Base-by-base conservation (phyloP, 1,139 yeast genomes). In the Taphrina deformans region DNA sequence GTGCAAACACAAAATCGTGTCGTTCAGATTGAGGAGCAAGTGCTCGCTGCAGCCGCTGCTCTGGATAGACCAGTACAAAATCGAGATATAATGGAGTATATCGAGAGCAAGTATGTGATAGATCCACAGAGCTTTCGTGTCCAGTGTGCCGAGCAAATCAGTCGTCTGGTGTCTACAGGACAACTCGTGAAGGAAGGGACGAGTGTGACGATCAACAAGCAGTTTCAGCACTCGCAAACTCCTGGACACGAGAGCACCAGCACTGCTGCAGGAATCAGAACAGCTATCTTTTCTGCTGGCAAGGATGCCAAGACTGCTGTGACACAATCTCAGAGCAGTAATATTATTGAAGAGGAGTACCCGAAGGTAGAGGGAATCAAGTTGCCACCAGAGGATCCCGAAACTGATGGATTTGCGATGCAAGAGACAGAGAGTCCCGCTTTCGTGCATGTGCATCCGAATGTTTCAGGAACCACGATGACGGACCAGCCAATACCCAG, bases 341-440 rank as follows among this genome's bases (percentile, higher is more conserved):
- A 29, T 31, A 18, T 3, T 16, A 24, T 38, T 5, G 58, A 53
- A 4, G 58, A 53, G 14, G 29, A 24, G 29, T 59, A 59, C 16
- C 63, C 63, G 14, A 27, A 14, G 10, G 51, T 41, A 31, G 55
- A 40, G 14, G 63, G 63, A 0, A 59, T 59, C 38, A 51, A 50
- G n/a, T 40, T 59, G 18, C 63, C 63, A 18, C 50, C 63, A 27
- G 56, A 59, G 27, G 21, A 50, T 16, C 44, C 56, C 12, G 44
- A n/a, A 9, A 35, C 21, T 16, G 63, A 59, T 50, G 63, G 63
- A 7, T 59, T 59, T 21, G 29, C 18, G 16, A 59, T 59, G 63
- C 38, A 38, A 21, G 63, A 59, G 29, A 59, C 63, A 2, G 63
- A 59, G 5, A 48, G 56, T 16, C 63, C 63, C 12, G 56, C 50